A percentile compares a stretch with the other conserved stretches of the same genome.
Evolutionary conservation across 2,329 filamentous ascomycete genomes (phyloP).

Genomic region (Metarhizium humberi): DNA sequence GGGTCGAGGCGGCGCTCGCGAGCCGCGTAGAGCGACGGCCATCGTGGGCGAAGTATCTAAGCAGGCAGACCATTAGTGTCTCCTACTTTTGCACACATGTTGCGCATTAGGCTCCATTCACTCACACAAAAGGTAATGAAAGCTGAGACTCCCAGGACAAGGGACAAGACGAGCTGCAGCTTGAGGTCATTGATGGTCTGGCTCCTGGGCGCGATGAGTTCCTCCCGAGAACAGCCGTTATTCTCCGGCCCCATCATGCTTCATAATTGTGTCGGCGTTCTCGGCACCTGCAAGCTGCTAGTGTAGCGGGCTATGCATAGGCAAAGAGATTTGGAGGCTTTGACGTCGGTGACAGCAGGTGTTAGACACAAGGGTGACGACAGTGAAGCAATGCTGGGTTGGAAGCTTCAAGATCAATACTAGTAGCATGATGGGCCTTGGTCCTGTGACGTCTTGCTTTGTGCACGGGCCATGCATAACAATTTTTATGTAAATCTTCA

Average conservation of each 20-base stretch:
- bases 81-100: background rate
- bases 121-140: slow-evolving; percentile 70
- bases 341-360: background rate
- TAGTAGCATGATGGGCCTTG: background rate
- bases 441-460: slow-evolving; percentile 3
- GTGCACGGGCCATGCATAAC: slow-evolving; percentile 1
- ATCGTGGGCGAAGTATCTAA: slow-evolving; percentile 78
- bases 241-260: slow-evolving; percentile 5
- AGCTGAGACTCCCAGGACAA: slow-evolving; percentile 58
- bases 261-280: slow-evolving; percentile 1
- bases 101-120: slow-evolving; percentile 4
- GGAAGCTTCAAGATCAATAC: no score
- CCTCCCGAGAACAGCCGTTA: slow-evolving; percentile 13
- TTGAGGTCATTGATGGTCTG: slow-evolving; percentile 33
- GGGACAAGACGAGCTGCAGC: slow-evolving; percentile 65
- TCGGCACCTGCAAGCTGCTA: background rate
- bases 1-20: slow-evolving; percentile 65
- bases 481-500: background rate
- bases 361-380: background rate
- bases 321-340: background rate
- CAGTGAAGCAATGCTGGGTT: background rate
- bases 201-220: slow-evolving; percentile 15
- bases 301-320: background rate
- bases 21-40: slow-evolving; percentile 84
- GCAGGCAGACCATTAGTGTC: background rate